Conservation (phyloP, 1,139 yeast species). For the Pichia sp. region DNA sequence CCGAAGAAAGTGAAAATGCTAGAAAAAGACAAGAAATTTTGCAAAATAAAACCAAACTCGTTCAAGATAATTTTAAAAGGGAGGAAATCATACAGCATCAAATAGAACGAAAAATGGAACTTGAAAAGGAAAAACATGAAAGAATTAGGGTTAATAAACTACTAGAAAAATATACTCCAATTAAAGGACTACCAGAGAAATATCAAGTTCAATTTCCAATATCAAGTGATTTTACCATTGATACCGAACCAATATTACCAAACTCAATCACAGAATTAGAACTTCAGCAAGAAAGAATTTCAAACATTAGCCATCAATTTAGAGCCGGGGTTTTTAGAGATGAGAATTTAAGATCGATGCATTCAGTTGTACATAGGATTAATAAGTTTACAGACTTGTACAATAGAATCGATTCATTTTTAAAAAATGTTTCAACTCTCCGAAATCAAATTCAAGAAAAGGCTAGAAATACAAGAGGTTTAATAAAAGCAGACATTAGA, state of each 20-base stretch:
- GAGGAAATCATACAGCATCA: not conserved
- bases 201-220: conserved; percentile 11
- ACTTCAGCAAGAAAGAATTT: conserved; percentile 8
- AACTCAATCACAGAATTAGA: conserved; percentile 6
- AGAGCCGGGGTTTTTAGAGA: not conserved
- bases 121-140: conserved; percentile 2
- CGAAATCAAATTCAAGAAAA: conserved; percentile 8
- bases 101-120: not conserved
- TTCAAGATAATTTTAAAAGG: conserved; percentile 5
- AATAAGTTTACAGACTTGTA: conserved; percentile 10
- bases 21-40: conserved; percentile 8
- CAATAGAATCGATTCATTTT: conserved; percentile 3
- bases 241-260: conserved; percentile 7
- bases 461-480: conserved; percentile 2
- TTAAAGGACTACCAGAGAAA: conserved; percentile 13
- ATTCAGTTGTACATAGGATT: conserved; percentile 10
- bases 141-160: conserved; percentile 5
- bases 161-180: conserved; percentile 8
- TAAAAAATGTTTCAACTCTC: conserved; percentile 4
- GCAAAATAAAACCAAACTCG: not conserved
- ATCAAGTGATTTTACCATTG: not conserved
- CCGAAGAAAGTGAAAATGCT: not conserved
- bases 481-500: conserved; percentile 13
- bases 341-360: not conserved
- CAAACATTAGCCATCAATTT: conserved; percentile 4